Conservation (phyloP, 2,329 filamentous ascomycete genomes). For the Claviceps citrina region DNA sequence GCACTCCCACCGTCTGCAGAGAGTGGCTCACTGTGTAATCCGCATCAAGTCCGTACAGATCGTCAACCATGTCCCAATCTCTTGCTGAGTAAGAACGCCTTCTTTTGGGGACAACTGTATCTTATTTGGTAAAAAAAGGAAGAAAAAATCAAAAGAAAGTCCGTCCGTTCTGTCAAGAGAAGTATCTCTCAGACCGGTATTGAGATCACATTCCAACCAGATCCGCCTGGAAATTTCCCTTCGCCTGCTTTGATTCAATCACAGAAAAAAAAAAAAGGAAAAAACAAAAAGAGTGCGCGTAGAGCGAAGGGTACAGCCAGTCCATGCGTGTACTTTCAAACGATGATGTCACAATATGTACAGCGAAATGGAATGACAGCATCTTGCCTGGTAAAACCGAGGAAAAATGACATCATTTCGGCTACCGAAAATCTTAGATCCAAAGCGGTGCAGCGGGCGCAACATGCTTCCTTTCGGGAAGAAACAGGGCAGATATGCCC, state of each 20-base stretch:
- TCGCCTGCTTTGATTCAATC: neutral
- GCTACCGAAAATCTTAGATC: conserved; percentile 27
- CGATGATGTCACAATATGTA: conserved; percentile 17
- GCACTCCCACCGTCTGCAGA: neutral
- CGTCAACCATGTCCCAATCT: conserved; percentile 7
- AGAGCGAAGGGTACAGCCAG: conserved; percentile 2
- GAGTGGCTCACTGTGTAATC: conserved; percentile 7
- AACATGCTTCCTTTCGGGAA: conserved; percentile 24
- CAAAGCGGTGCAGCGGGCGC: conserved; percentile 26
- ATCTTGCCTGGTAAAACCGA: neutral
- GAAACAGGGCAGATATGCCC: conserved; percentile 47
- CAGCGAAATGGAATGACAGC: conserved; percentile 13
- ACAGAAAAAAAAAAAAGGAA: neutral
- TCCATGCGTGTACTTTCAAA: conserved; percentile 5
- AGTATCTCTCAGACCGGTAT: conserved; percentile 5
- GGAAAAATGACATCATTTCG: neutral
- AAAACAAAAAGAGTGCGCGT: neutral
- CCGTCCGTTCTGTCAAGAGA: conserved; percentile 3
- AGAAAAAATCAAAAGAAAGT: neutral
- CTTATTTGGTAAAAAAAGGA: neutral
- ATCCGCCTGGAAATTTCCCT: neutral
- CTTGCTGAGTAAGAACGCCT: conserved; percentile 3
- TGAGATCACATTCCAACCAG: conserved; percentile 2
- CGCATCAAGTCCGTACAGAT: conserved; percentile 15
- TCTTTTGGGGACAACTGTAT: neutral